Evolutionary conservation across 2,329 filamentous ascomycete species (phyloP), one percentile per base, ranked within the genome.

Genomic region (Apiospora kogelbergensis): DNA sequence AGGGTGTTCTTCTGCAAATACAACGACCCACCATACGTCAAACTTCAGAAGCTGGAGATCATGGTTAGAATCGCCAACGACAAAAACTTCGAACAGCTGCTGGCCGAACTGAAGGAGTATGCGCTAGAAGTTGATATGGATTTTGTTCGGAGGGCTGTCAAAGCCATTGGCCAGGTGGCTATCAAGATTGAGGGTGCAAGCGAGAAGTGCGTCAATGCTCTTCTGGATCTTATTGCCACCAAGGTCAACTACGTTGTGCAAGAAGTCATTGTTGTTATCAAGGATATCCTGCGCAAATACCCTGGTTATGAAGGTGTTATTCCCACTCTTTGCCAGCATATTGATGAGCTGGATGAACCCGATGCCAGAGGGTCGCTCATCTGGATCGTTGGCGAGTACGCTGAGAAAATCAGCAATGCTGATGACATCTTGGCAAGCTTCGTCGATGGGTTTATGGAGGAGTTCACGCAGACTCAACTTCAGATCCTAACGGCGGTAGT

Each of bases 1-100:
- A 90, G 96, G 60, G 96, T 99, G 10, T 99, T 99, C 84, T 99
- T 99, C 84, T 99, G 96, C 91, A 99, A 99, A 83, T 99, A 99
- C 84, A 98, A 98, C 79, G 96, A 99, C 75, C 95, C 96, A 1
- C 94, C 94, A 26, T 99, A 99, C 79, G 91, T 99, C 76, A 99
- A 99, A 81, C 90, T 99, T 70, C 93, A 97, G 78, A 99, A 99
- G 79, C 88, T 99, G 65, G 96, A 99, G 79, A 98, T 98, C 72
- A 98, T 99, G 96, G 95, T 99, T 64, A 91, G 96, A 80, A 98
- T 99, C 90, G 94, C 95, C 71, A 98, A 98, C 82, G 95, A 98
- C 74, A 92, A 91, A 78, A 99, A 98, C 78, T 95, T 95, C 70
- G 96, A 99, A 77, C 96, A 98, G 78, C 86, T 99, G 33, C 85